Evolutionary conservation across 176 grass and related monocot species (phyloP).

Genomic region (Avena eriantha): DNA sequence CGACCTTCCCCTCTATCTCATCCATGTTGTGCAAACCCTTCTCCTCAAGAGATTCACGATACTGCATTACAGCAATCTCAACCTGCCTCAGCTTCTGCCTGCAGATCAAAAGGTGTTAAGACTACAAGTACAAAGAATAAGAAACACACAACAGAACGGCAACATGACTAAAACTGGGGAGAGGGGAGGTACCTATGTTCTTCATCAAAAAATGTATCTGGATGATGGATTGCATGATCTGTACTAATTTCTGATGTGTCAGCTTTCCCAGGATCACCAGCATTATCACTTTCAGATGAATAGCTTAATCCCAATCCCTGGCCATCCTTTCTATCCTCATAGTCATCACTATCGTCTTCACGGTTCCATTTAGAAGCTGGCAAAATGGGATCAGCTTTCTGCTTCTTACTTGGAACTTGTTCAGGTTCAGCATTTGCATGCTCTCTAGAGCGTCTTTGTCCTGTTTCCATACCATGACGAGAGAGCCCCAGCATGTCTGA

Average conservation of each 20-base stretch:
- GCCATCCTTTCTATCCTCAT: conserved; percentile 64
- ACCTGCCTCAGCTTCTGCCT: conserved; percentile 91
- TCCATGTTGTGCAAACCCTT: conserved; percentile 71
- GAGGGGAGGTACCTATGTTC: conserved; percentile 64
- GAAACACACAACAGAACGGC: conserved; percentile 24
- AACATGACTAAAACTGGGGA: neutral
- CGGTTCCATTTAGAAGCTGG: conserved; percentile 93
- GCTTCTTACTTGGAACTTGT: conserved; percentile 53
- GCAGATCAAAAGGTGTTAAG: conserved; percentile 36
- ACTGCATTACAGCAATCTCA: conserved; percentile 92
- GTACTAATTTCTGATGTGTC: conserved; percentile 51
- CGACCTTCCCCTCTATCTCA: conserved; percentile 92
- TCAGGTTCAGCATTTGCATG: neutral
- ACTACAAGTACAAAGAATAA: neutral
- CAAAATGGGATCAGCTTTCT: conserved; percentile 78
- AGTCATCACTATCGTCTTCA: conserved; percentile 72
- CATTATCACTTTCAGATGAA: conserved; percentile 94
- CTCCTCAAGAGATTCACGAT: conserved; percentile 91
- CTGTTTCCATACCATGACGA: conserved; percentile 41
- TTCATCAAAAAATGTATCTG: conserved; percentile 77
- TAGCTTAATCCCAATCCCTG: conserved; percentile 80
- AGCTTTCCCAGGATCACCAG: conserved; percentile 58
- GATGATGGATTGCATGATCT: conserved; percentile 46
- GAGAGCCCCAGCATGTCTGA: conserved; percentile 39
- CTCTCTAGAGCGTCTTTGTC: conserved; percentile 27